Evolutionary conservation across 257 asterid genomes (phyloP).

Genomic region (Leptodermis oblonga): DNA sequence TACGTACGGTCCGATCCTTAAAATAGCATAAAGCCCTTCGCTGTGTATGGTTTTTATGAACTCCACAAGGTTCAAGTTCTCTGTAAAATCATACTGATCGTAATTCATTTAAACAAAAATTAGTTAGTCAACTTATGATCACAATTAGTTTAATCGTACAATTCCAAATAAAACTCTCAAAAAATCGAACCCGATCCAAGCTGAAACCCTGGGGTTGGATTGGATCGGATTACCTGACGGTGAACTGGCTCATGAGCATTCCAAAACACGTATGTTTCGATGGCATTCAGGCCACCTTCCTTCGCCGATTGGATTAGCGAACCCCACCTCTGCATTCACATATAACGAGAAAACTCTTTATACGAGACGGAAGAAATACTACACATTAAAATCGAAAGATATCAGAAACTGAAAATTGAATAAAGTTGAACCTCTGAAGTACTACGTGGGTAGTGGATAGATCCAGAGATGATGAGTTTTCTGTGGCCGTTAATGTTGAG

Average conservation of each 20-base stretch:
- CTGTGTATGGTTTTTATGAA: slow-evolving; percentile 34
- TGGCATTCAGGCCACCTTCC: slow-evolving; percentile 44
- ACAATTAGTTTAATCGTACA: too few species aligned
- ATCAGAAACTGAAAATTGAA: too few species aligned
- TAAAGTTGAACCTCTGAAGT: neutral
- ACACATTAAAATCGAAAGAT: too few species aligned
- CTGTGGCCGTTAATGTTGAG: neutral
- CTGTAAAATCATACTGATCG: slow-evolving; percentile 35
- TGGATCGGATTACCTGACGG: slow-evolving; percentile 42
- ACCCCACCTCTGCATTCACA: slow-evolving; percentile 41
- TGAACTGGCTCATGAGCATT: slow-evolving; percentile 43
- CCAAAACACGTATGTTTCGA: slow-evolving; percentile 51
- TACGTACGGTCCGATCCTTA: slow-evolving; percentile 50
- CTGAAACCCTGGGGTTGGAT: too few species aligned
- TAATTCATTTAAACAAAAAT: neutral
- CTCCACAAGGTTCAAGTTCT: slow-evolving; percentile 29
- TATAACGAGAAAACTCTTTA: too few species aligned
- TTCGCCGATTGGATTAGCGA: slow-evolving; percentile 36
- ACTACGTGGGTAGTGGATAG: slow-evolving; percentile 9
- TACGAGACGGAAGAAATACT: too few species aligned
- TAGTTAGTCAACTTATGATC: neutral
- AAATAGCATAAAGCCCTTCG: slow-evolving; percentile 40
- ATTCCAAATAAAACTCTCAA: too few species aligned
- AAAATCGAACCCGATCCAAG: too few species aligned
- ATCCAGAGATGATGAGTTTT: slow-evolving; percentile 1